These are phyloP conservation scores for Neonectria neomacrospora DNA, from an alignment of 2,329 filamentous ascomycete genomes.

Conservation along the genomic window DNA sequence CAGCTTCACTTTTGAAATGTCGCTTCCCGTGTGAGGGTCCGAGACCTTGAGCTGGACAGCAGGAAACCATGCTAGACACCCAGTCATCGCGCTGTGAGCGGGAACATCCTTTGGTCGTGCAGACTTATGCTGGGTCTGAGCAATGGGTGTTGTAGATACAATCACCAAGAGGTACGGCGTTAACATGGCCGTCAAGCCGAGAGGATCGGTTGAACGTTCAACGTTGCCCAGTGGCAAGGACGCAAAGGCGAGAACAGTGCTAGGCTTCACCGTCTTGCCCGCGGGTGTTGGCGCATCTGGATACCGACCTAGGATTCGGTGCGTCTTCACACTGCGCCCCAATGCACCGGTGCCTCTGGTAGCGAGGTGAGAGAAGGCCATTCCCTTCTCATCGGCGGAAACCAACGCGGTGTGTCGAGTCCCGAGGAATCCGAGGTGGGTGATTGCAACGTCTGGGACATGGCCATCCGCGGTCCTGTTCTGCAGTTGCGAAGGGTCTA, in stretches of 20 bases:
- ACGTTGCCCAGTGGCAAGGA: constrained; percentile 94
- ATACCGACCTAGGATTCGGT: constrained; percentile 90
- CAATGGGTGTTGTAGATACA: constrained; percentile 95
- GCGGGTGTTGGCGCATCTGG: constrained; percentile 73
- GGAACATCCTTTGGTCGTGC: constrained; percentile 90
- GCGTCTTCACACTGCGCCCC: constrained; percentile 87
- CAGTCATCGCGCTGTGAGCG: constrained; percentile 91
- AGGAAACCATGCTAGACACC: constrained; percentile 96
- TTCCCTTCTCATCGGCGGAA: constrained; percentile 92
- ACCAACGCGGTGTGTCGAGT: constrained; percentile 94
- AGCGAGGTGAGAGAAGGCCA: constrained; percentile 98
- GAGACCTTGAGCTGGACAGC: constrained; percentile 89
- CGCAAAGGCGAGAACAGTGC: constrained; percentile 92
- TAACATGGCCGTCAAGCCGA: constrained; percentile 93
- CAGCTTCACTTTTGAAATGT: constrained; percentile 83
- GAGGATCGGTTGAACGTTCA: constrained; percentile 84
- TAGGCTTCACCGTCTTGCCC: constrained; percentile 83
- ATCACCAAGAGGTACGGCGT: constrained; percentile 96
- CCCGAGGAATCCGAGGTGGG: constrained; percentile 94
- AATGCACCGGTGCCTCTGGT: constrained; percentile 89
- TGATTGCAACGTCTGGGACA: constrained; percentile 78
- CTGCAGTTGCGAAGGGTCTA: constrained; percentile 73
- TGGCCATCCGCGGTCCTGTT: constrained; percentile 83
- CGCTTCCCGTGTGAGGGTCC: constrained; percentile 72
- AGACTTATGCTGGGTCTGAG: constrained; percentile 96